Percentiles rank a stretch among this genome's conserved stretches.
These are phyloP conservation scores for Aspergillus ruber DNA, from an alignment of 2,329 filamentous ascomycete species.

Conservation along the genomic window DNA sequence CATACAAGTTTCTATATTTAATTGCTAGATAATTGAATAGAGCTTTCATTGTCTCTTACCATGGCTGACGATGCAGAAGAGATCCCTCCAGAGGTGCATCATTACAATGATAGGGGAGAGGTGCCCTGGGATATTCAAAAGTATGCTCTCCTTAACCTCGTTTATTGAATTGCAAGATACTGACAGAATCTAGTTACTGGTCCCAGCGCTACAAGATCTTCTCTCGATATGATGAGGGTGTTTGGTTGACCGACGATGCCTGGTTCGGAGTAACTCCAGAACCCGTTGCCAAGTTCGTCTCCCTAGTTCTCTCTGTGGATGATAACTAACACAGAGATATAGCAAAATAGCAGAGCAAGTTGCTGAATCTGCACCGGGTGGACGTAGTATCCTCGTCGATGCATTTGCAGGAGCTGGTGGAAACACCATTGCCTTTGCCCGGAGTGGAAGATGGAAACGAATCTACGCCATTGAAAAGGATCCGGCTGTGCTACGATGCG, in stretches of 20 bases:
- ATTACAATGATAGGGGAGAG: constrained; percentile 64
- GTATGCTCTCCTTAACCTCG: constrained; percentile 42
- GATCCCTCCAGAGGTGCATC: constrained; percentile 46
- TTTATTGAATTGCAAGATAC: constrained; percentile 5
- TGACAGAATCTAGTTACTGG: constrained; percentile 63
- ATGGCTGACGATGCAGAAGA: constrained; percentile 29
- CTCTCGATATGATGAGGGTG: constrained; percentile 75
- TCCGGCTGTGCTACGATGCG: constrained; percentile 72
- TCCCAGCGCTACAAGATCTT: constrained; percentile 83
- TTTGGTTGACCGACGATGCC: constrained; percentile 85
- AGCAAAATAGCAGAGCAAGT: constrained; percentile 73
- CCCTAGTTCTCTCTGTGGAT: background rate
- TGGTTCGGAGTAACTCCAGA: constrained; percentile 98
- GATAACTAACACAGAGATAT: constrained; percentile 1
- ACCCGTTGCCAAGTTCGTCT: constrained; percentile 66
- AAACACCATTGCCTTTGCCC: constrained; percentile 91
- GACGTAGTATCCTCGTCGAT: constrained; percentile 69
- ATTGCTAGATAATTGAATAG: background rate
- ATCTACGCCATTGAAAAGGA: constrained; percentile 89
- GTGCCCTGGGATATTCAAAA: constrained; percentile 82
- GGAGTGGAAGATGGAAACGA: constrained; percentile 68
- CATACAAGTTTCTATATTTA: background rate
- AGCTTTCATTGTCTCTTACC: background rate
- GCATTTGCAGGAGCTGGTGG: constrained; percentile 87
- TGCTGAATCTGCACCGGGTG: constrained; percentile 45